Evolutionary conservation across 148 eudicot genomes (phyloP), one percentile per base, ranked within the genome.

Genomic region (Rhododendron henanense): DNA sequence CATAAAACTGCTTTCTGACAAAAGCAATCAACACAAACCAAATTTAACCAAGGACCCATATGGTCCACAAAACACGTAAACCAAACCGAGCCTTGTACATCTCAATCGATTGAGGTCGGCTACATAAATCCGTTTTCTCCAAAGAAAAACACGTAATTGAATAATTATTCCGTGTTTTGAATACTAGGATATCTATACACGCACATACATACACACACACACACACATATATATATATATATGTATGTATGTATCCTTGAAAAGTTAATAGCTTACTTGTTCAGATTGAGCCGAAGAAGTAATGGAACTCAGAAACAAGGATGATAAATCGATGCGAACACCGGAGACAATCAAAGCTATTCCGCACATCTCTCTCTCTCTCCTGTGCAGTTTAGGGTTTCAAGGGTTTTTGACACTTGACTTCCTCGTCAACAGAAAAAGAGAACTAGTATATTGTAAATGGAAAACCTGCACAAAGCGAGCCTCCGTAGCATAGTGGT

Each of bases 341-440:
- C 98, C 98, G 25, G 90, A 84, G 10, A 97, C 44, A 65, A 95
- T 87, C 81, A 97, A 37, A 73, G 96, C 96, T 75, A 97, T 97
- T 71, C 99, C 99, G 79, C 99, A 95, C 99, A 97, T 71, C 39
- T 71, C 75, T 69, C 18, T 31, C 82, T 69, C 48, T 2, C 3
- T 11, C 28, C 33, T 3, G 48, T 10, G 51, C 81, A 41, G 28
- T 9, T 15, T 23, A 41, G 81, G 81, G 25, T 44, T 77, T 44
- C 48, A 1, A 23, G 33, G 53, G 48, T 21, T 44, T 77, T 44
- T 8, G 48, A 10, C 10, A 23, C 4, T 21, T 0, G 47, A 23
- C 25, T 6, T 44, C 31, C 13, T 3, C 25, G 33, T 3, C 51
- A 21, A 75, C n/a, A 19, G 4, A 1, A 41, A 39, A 65, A 8